Percentiles rank a stretch among this genome's conserved stretches.
phyloP scores from a whole-genome alignment of 2,329 filamentous ascomycete genomes.

The Neofusicoccum parvum region DNA sequence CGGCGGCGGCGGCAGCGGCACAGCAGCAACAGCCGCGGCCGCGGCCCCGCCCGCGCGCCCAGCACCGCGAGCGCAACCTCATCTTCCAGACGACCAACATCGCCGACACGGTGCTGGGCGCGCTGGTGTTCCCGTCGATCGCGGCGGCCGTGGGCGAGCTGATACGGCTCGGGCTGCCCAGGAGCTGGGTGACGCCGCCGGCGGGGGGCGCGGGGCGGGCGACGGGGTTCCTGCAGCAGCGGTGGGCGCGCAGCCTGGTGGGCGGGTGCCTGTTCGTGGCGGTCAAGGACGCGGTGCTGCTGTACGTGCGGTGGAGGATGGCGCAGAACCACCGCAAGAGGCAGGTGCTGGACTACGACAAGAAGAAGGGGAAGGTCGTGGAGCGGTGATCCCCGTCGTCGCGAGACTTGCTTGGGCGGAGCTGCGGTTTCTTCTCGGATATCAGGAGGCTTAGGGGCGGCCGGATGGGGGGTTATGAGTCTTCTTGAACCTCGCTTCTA shows the following conservation, averaged over 20 bases:
- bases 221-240: constrained; percentile 68
- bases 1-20: constrained; percentile 4
- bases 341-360: constrained; percentile 47
- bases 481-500: too few species aligned
- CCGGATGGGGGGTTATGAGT: too few species aligned
- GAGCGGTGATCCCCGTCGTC: not conserved
- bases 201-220: constrained; percentile 27
- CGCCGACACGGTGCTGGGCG: constrained; percentile 64
- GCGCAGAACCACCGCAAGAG: constrained; percentile 51
- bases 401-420: too few species aligned
- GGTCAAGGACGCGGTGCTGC: constrained; percentile 67
- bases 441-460: too few species aligned
- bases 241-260: constrained; percentile 86
- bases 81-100: constrained; percentile 58
- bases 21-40: constrained; percentile 15
- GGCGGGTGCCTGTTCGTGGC: constrained; percentile 89
- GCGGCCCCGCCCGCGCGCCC: constrained; percentile 30
- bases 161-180: constrained; percentile 68
- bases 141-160: constrained; percentile 78
- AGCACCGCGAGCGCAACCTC: constrained; percentile 48
- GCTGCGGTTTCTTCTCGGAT: too few species aligned
- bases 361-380: constrained; percentile 24
- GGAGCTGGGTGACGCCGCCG: constrained; percentile 61
- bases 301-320: constrained; percentile 60
- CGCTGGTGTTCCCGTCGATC: constrained; percentile 79